Evolutionary conservation across 2,329 filamentous ascomycete genomes (phyloP).

Genomic region (Aspergillus quadrilineatus): DNA sequence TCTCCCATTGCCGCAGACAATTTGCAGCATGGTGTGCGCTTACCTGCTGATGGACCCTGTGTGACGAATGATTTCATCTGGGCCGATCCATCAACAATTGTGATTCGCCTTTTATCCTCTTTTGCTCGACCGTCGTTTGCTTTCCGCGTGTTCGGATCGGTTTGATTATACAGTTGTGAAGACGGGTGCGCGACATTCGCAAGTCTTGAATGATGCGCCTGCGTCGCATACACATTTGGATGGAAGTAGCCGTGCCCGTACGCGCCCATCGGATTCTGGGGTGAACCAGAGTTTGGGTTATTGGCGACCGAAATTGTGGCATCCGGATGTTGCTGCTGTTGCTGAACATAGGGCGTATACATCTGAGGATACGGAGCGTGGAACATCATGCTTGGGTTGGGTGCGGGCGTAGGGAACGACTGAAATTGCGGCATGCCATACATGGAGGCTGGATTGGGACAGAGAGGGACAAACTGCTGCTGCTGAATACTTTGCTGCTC

Average conservation of each 20-base stretch:
- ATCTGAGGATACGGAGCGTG: slow-evolving; percentile 26
- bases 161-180: slow-evolving; percentile 9
- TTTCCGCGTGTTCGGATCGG: background rate
- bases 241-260: slow-evolving; percentile 30
- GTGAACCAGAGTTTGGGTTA: slow-evolving; percentile 22
- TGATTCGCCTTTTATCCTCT: slow-evolving; percentile 18
- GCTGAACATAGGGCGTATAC: slow-evolving; percentile 31
- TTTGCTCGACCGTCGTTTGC: background rate
- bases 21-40: slow-evolving; percentile 10
- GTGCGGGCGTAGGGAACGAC: slow-evolving; percentile 21
- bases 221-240: slow-evolving; percentile 25
- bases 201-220: slow-evolving; percentile 19
- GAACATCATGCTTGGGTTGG: slow-evolving; percentile 24
- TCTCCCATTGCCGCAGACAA: background rate
- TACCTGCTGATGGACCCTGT: slow-evolving; percentile 23
- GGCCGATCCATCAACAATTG: slow-evolving; percentile 40
- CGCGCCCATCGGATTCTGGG: slow-evolving; percentile 19
- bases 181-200: slow-evolving; percentile 7
- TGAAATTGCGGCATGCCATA: slow-evolving; percentile 33
- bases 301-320: slow-evolving; percentile 10
- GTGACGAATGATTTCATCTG: slow-evolving; percentile 24
- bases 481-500: slow-evolving; percentile 28
- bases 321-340: slow-evolving; percentile 27
- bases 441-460: slow-evolving; percentile 28
- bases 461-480: slow-evolving; percentile 26